Evolutionary conservation across 176 grass and related monocot species (phyloP).

Genomic region (Stipa capillata): DNA sequence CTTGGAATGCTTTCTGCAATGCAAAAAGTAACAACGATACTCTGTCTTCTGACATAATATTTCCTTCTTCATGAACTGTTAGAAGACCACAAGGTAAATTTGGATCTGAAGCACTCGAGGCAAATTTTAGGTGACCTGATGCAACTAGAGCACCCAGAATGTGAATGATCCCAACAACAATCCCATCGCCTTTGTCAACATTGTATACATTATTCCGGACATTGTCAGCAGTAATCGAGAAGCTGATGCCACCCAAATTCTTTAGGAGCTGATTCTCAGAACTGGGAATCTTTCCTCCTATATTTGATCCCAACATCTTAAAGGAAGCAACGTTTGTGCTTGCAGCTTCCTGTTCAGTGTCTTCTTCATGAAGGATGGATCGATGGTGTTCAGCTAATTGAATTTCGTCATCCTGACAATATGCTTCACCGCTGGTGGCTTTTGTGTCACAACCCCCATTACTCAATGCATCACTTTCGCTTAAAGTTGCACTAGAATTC

Average conservation of each 20-base stretch:
- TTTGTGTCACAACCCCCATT: slow-evolving; percentile 21
- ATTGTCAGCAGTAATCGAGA: slow-evolving; percentile 89
- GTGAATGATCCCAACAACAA: slow-evolving; percentile 87
- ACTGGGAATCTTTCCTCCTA: slow-evolving; percentile 39
- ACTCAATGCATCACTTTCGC: slow-evolving; percentile 16
- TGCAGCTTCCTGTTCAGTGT: slow-evolving; percentile 22
- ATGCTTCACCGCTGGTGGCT: slow-evolving; percentile 23
- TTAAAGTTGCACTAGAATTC: slow-evolving; percentile 30
- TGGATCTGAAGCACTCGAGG: slow-evolving; percentile 28
- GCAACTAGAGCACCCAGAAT: slow-evolving; percentile 83
- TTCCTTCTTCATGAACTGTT: slow-evolving; percentile 66
- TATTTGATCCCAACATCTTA: slow-evolving; percentile 25
- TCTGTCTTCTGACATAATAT: slow-evolving; percentile 70
- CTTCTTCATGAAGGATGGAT: slow-evolving; percentile 29
- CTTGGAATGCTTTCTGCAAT: slow-evolving; percentile 91
- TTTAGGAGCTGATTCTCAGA: slow-evolving; percentile 66
- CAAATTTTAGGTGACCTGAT: slow-evolving; percentile 80
- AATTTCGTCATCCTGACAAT: slow-evolving; percentile 28
- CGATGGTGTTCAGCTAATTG: slow-evolving; percentile 35
- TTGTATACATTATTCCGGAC: slow-evolving; percentile 87
- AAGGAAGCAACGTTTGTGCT: slow-evolving; percentile 11
- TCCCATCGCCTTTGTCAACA: slow-evolving; percentile 89
- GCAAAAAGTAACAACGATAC: slow-evolving; percentile 81
- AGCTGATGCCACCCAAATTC: slow-evolving; percentile 72
- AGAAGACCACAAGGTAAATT: slow-evolving; percentile 40